Evolutionary conservation across 257 asterid species (phyloP).

Genomic region (Cruciata laevipes): DNA sequence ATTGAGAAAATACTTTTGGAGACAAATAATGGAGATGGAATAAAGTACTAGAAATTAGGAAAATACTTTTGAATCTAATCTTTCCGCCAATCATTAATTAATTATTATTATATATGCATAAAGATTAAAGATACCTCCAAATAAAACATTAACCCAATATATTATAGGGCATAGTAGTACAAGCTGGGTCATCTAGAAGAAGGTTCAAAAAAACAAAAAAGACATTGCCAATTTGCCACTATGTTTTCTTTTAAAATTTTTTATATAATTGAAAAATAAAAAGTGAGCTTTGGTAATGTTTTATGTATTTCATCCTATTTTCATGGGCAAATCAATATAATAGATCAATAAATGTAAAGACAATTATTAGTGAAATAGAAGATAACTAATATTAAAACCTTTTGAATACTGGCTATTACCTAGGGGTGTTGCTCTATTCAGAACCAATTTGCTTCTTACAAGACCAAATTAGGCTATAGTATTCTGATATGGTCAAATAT

Average conservation of each 20-base stretch:
- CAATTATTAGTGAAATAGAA: no score
- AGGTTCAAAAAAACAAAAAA: not conserved
- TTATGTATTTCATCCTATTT: not conserved
- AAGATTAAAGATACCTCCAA: not conserved
- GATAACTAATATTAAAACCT: no score
- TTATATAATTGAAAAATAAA: no score
- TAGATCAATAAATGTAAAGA: no score
- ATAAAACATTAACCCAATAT: not conserved
- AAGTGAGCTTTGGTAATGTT: no score
- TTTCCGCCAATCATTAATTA: not conserved
- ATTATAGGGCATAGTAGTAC: not conserved
- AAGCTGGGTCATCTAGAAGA: not conserved
- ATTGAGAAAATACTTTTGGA: not conserved
- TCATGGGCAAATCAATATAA: not conserved
- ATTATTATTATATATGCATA: not conserved
- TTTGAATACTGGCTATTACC: no score
- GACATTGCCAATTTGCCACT: not conserved
- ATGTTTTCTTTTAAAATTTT: not conserved
- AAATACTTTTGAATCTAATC: not conserved
- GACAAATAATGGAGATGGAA: not conserved
- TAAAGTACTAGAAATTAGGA: not conserved
- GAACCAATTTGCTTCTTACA: no score
- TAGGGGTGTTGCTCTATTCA: no score
- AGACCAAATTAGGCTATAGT: no score
- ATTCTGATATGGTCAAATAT: no score